Evolutionary conservation across 345 rosid species (phyloP).

Genomic region (Eucalyptus melliodora): DNA sequence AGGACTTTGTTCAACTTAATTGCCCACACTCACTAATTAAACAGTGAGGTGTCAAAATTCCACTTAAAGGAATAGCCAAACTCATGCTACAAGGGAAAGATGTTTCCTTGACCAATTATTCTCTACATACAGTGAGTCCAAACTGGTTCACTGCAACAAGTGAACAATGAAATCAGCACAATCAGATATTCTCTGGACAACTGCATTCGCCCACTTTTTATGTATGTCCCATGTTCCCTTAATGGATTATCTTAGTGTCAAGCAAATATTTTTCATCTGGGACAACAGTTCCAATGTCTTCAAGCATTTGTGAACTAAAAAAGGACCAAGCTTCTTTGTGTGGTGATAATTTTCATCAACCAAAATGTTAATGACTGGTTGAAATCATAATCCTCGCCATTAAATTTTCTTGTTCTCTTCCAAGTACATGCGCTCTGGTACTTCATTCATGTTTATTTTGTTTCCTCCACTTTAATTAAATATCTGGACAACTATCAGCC

Average conservation of each 20-base stretch:
- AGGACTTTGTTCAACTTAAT: neutral
- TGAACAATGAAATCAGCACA: neutral
- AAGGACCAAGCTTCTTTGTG: neutral
- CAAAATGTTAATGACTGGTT: neutral
- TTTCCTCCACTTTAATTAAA: neutral
- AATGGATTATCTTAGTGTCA: neutral
- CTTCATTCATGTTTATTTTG: neutral
- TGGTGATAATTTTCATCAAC: neutral
- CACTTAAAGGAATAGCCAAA: neutral
- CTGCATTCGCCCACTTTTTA: neutral
- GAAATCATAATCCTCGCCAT: neutral
- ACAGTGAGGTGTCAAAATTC: neutral
- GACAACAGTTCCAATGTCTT: neutral
- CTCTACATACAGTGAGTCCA: neutral
- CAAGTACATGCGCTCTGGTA: neutral
- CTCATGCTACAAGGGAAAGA: neutral
- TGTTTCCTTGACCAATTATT: neutral
- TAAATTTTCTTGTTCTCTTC: neutral
- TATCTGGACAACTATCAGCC: neutral
- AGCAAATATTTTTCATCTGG: neutral
- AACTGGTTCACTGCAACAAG: neutral
- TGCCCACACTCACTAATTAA: neutral
- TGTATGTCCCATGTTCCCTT: neutral
- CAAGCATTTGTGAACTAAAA: neutral
- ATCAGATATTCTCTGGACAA: neutral